These are phyloP conservation scores for Diacronema lutheri DNA, from an alignment of 78 protist genomes.

Conservation along the genomic window DNA sequence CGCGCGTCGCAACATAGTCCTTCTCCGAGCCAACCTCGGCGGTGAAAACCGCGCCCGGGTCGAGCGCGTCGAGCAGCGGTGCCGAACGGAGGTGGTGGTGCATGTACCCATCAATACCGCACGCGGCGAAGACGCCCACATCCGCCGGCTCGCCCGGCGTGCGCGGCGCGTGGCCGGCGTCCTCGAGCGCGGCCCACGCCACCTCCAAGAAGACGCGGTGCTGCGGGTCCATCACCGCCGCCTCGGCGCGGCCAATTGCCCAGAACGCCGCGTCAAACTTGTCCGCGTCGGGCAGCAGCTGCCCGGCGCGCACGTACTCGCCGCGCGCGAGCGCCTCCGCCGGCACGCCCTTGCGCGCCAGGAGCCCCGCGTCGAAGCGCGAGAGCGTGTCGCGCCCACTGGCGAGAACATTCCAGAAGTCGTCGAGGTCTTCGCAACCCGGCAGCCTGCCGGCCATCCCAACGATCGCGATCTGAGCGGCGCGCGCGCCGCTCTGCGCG, in stretches of 20 bases:
- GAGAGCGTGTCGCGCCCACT: conserved; percentile 27
- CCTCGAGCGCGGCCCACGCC: conserved; percentile 33
- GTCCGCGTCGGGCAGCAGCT: conserved; percentile 21
- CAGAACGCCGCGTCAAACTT: conserved; percentile 42
- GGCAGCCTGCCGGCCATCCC: conserved; percentile 45
- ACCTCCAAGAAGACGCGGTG: conserved; percentile 42
- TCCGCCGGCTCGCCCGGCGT: background rate
- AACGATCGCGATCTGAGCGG: conserved; percentile 29
- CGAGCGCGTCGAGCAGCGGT: conserved; percentile 14
- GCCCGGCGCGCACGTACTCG: conserved; percentile 15
- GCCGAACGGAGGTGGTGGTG: conserved; percentile 18
- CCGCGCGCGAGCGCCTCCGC: background rate
- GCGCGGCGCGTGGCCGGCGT: conserved; percentile 37
- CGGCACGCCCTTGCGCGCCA: conserved; percentile 9
- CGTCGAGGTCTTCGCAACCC: conserved; percentile 8
- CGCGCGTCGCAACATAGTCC: conserved; percentile 29
- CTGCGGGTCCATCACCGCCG: conserved; percentile 52
- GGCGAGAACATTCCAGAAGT: conserved; percentile 22
- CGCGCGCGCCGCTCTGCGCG: too few relatives aligned
- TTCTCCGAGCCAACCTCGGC: conserved; percentile 23
- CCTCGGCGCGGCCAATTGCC: conserved; percentile 32
- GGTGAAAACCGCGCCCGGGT: conserved; percentile 3
- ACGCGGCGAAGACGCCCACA: conserved; percentile 27
- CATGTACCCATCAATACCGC: conserved; percentile 47
- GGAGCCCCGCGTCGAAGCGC: background rate